Base-by-base conservation (phyloP, 2,329 filamentous ascomycete species). In the Knufia petricola region DNA sequence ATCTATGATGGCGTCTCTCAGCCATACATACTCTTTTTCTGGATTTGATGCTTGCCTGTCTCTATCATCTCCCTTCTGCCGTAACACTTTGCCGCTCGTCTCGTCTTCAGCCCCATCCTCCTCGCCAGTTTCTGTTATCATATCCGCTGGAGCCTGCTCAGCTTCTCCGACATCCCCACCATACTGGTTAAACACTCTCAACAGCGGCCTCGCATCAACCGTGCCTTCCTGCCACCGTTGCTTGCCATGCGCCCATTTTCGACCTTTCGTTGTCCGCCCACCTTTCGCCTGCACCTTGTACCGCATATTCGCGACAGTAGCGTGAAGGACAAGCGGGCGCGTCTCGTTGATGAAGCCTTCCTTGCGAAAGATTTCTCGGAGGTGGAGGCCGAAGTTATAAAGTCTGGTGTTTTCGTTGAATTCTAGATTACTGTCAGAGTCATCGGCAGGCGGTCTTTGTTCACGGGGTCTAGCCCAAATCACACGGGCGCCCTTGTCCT, bases 281-380 rank as follows among this genome's bases (percentile, higher is more conserved):
- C 46, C 52, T 52, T 38, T 46, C 55, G 2, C 38, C 31, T 31
- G 39, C 20, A 31, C 6, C 32, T 64, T 79, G 62, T 95, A 94
- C 12, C 88, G 78, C 0, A 88, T 94, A 64, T 95, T 95, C 44
- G 92, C 67, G 3, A 95, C 69, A 0, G 90, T 95, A 15, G 86
- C 87, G 62, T 95, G 90, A 45, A 95, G 66, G 17, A 85, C 74
- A 53, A 95, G 64, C 4, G 79, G 76, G 48, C 86, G 69, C 10
- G 69, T 49, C 31, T 60, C 56, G 1, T 50, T 51, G 42, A 53
- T 57, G n/a, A 72, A 67, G 0, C 67, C 67, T 4, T 65, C 68
- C n/a, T 68, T 62, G 1, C 66, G 58, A 51, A 73, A 73, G 30
- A 60, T 61, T n/a, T 68, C 58, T 7, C 64, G 63, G 7, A 73